Evolutionary conservation across 176 grass and related monocot genomes (phyloP).

Genomic region (Metroxylon sagu): DNA sequence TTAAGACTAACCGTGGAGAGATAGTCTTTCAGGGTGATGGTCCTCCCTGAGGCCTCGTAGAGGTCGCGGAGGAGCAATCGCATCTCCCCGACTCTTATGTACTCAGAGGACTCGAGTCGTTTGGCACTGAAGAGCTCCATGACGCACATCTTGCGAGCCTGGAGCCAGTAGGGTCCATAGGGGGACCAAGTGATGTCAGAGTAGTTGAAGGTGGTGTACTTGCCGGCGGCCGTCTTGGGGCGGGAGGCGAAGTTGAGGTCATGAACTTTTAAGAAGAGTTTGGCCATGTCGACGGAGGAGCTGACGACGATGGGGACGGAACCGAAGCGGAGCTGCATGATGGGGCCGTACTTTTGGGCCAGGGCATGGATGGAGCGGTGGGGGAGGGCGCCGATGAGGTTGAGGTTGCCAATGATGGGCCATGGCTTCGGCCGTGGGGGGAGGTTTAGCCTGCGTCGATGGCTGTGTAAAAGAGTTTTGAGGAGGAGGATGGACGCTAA

Average conservation of each 20-base stretch:
- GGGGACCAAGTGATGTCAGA: slow-evolving; percentile 66
- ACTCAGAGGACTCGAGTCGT: slow-evolving; percentile 60
- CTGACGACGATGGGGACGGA: too few species aligned
- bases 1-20: not conserved
- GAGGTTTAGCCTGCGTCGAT: not conserved
- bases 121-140: slow-evolving; percentile 79
- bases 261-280: too few species aligned
- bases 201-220: slow-evolving; percentile 74
- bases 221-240: slow-evolving; percentile 40
- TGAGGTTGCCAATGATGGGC: slow-evolving; percentile 1
- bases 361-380: not conserved
- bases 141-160: slow-evolving; percentile 73
- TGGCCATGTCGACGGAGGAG: too few species aligned
- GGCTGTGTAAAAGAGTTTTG: not conserved
- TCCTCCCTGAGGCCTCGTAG: slow-evolving; percentile 17
- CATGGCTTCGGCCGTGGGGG: not conserved
- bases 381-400: slow-evolving; percentile 1
- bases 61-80: slow-evolving; percentile 38
- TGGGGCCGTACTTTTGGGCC: not conserved
- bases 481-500: not conserved
- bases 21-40: not conserved
- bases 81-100: slow-evolving; percentile 58
- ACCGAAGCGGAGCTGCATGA: too few species aligned
- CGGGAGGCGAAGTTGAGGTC: too few species aligned
- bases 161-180: slow-evolving; percentile 69